Base-by-base conservation (phyloP, 1,139 yeast species). In the Pichia sp. region DNA sequence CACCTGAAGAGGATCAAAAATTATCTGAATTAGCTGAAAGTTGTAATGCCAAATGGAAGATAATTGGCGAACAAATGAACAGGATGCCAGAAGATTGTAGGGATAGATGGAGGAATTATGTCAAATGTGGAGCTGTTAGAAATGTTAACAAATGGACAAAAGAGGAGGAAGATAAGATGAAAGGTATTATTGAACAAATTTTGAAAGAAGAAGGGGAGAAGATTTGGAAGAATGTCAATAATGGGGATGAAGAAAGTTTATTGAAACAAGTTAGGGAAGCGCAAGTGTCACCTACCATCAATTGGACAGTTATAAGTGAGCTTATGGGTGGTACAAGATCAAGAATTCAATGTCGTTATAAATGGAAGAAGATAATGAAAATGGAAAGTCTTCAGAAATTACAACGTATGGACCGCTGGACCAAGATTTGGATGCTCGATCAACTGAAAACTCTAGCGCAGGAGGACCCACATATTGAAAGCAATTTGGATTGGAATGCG, bases 81-180 rank as follows among this genome's bases (percentile, higher is more conserved):
- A 72, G 97, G 54, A 89, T 89, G 97, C 96, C 97, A 0, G 97
- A 89, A 56, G 97, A 89, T 63, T 88, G 96, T 60, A 72, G 97
- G 50, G 97, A 89, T 59, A 71, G 97, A 50, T 89, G 95, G 95
- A 72, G 97, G 61, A 89, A 89, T 60, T 89, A 89, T 56, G 83
- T 88, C 47, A 88, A 88, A 60, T 88, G 96, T 64, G 96, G 96
- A 23, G 68, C 68, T 14, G 75, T 74, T 43, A 69, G 96, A 49
- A 74, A 77, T 14, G 72, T 74, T 39, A 81, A 84, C 59, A 84
- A 82, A 58, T 89, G 97, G 97, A 67, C 80, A 0, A 58, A 61
- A 1, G 79, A 74, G 32, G 96, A 88, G 56, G 96, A 88, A 58
- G 68, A 66, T 20, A 64, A 66, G 39, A 66, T 89, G 47, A 71